Base-by-base conservation (phyloP, 352 stramenopile genomes). In the Elongisporangium prolatum region DNA sequence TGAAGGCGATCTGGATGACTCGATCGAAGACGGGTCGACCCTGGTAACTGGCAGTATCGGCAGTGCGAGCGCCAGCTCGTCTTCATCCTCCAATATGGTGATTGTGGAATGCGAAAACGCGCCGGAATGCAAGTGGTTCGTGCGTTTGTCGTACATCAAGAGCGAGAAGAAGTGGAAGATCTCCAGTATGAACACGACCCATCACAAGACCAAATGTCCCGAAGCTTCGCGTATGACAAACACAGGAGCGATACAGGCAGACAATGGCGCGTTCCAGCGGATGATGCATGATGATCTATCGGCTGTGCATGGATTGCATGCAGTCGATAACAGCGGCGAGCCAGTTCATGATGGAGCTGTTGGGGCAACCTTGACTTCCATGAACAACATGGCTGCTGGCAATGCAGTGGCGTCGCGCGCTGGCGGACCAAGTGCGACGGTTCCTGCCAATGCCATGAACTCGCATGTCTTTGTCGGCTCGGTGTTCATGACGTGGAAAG, bases 101-200 rank as follows among this genome's bases (percentile, higher is more conserved):
- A 63, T 87, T 24, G 34, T 90, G 38, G 80, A 88, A 65, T 90
- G 80, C 56, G 74, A 79, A 56, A 76, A 77, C 57, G 76, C 80
- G 28, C 80, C 80, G 8, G 60, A 67, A 52, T 90, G 80, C 72
- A 90, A 87, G 61, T 90, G 80, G 80, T 90, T 88, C 52, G 80
- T 90, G 68, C 74, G 74, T 4, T 60, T 90, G 49, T 69, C 67
- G 49, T 84, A 79, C 56, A 64, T 80, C 54, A 87, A 86, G 65
- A 79, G 68, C 52, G 80, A 88, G 50, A 76, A 79, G 49, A 75
- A 81, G 54, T 90, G 80, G 80, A 87, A 86, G 58, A 82, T 90
- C 52, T 88, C 80, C 13, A 88, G 76, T 50, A 83, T 87, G 74
- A 88, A 77, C 64, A 70, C 70, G 53, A 59, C 71, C 47, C 80